These are phyloP conservation scores for Cytospora paraplurivora DNA, from an alignment of 2,329 filamentous ascomycete species.

Conservation along the genomic window DNA sequence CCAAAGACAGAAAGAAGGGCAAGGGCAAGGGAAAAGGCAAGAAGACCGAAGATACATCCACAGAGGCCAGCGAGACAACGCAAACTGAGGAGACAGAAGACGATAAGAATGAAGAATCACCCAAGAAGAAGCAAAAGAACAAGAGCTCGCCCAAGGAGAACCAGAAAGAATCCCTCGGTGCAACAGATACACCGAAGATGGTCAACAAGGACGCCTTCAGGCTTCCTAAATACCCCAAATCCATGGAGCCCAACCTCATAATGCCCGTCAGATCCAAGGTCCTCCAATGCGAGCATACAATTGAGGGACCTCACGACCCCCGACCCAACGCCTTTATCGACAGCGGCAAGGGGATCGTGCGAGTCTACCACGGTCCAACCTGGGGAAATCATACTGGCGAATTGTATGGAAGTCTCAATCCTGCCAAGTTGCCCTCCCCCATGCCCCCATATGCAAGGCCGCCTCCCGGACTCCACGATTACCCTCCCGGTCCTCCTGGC, in stretches of 20 bases:
- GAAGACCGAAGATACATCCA: constrained; percentile 20
- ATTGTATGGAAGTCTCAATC: constrained; percentile 42
- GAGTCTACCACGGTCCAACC: constrained; percentile 58
- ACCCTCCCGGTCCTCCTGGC: not conserved
- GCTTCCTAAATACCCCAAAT: constrained; percentile 27
- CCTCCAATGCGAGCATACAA: constrained; percentile 57
- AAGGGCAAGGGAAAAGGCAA: constrained; percentile 28
- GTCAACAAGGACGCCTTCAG: constrained; percentile 19
- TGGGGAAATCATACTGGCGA: constrained; percentile 54
- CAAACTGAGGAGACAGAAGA: constrained; percentile 20
- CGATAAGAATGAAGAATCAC: constrained; percentile 31
- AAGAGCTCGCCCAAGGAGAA: constrained; percentile 13
- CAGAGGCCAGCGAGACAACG: constrained; percentile 17
- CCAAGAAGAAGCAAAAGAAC: constrained; percentile 24
- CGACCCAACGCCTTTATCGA: constrained; percentile 63
- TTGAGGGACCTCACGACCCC: constrained; percentile 56
- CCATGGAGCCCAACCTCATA: constrained; percentile 47
- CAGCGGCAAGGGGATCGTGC: constrained; percentile 51
- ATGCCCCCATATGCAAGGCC: constrained; percentile 9
- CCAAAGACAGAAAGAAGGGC: constrained; percentile 4
- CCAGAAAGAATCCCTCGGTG: constrained; percentile 15
- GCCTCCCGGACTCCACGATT: not conserved
- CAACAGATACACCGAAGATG: constrained; percentile 28
- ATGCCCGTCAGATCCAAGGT: constrained; percentile 52
- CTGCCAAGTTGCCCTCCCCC: constrained; percentile 15